Percentiles rank a stretch among this genome's conserved stretches.
Evolutionary conservation across 2,329 filamentous ascomycete genomes (phyloP).

Genomic region (Penicillium sp.): DNA sequence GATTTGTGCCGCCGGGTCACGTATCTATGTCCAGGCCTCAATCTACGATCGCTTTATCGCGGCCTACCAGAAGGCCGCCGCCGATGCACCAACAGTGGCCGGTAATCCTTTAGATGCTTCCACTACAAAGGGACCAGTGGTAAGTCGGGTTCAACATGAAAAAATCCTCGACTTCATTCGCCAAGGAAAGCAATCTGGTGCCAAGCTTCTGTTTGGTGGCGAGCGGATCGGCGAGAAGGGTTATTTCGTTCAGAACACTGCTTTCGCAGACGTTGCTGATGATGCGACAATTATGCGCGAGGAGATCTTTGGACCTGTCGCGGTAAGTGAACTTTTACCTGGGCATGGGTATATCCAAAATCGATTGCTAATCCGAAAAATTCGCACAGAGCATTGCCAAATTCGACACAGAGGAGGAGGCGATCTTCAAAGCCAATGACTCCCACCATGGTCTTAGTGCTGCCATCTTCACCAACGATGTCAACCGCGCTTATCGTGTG

Average conservation of each 20-base stretch:
- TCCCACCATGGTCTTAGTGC: slow-evolving; percentile 38
- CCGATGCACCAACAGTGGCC: slow-evolving; percentile 46
- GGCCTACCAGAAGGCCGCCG: slow-evolving; percentile 50
- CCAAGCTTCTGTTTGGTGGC: slow-evolving; percentile 25
- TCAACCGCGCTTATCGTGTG: slow-evolving; percentile 27
- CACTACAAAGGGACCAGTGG: slow-evolving; percentile 27
- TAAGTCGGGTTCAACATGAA: slow-evolving; percentile 22
- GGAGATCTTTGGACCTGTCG: slow-evolving; percentile 61
- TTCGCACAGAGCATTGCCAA: slow-evolving; percentile 49
- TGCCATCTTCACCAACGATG: slow-evolving; percentile 29
- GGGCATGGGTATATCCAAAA: fast-evolving
- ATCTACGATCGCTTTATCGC: slow-evolving; percentile 34
- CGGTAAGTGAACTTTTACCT: slow-evolving; percentile 24
- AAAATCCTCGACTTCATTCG: slow-evolving; percentile 27
- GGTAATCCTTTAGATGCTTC: slow-evolving; percentile 23
- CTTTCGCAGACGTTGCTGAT: slow-evolving; percentile 53
- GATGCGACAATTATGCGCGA: slow-evolving; percentile 51
- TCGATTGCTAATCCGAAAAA: background rate
- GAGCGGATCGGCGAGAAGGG: slow-evolving; percentile 41
- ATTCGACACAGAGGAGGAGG: slow-evolving; percentile 61
- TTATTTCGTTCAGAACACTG: slow-evolving; percentile 63
- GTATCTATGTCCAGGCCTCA: slow-evolving; percentile 35
- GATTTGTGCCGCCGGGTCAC: slow-evolving; percentile 32
- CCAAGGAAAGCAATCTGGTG: slow-evolving; percentile 23
- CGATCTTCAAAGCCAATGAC: slow-evolving; percentile 55